Base-by-base conservation (phyloP, 2,329 filamentous ascomycete genomes). In the Talaromyces funiculosus region DNA sequence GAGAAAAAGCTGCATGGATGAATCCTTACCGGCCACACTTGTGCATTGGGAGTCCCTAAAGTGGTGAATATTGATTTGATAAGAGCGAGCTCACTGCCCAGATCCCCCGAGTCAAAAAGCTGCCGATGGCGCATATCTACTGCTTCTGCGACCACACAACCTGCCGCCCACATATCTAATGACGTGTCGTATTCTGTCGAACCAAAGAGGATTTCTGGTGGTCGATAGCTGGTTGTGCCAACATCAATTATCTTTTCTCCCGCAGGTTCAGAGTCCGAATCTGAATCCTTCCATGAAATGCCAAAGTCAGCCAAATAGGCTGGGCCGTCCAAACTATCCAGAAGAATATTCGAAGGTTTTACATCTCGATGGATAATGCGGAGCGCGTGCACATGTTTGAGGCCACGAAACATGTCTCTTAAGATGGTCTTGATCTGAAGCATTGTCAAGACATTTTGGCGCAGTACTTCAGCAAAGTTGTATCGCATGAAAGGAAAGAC, bases 31-130 rank as follows among this genome's bases (percentile, higher is more conserved):
- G 94, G 94, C 94, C 94, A 99, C 0, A 80, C 85, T 57, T 87
- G 79, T n/a, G 81, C 75, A 47, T 88, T 89, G 0, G 94, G 94
- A 1, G 92, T 97, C 1, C 95, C 95, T 6, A 99, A 75, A 0
- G 88, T 95, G 75, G 90, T 87, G 77, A 99, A 97, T 37, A 97
- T 93, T 69, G 91, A 96, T 57, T 92, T 82, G 60, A 99, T 93
- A 55, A 99, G 80, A 0, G 90, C 90, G 40, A 99, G 80, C 75
- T 99, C 94, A 70, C 90, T 97, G 0, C 95, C 94, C 55, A 97
- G 82, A 67, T 96, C 90, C 1, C 91, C 89, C 3, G 91, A 90
- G 71, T 94, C 88, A 67, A 99, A 97, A 0, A 97, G 79, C 0
- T 88, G 82, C 62, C 77, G 47, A 77, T 85, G 66, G 71, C 81